Conservation (phyloP, 2,329 filamentous ascomycete species). For the Ophiocordyceps robertsii region DNA sequence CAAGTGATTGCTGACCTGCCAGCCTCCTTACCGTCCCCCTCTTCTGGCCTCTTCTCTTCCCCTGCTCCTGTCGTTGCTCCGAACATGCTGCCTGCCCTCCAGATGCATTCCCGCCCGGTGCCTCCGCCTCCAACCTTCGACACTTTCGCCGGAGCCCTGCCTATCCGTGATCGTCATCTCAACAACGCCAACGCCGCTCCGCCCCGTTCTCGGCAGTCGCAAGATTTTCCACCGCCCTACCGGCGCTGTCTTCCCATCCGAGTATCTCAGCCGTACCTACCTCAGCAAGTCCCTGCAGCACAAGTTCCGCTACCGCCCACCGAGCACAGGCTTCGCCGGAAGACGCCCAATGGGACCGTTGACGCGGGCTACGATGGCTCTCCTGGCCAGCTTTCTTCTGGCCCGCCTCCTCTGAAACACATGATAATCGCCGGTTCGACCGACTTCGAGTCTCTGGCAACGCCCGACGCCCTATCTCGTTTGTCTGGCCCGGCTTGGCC, state of each 20-base stretch:
- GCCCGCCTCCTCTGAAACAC: constrained; percentile 70
- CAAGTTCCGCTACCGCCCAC: constrained; percentile 9
- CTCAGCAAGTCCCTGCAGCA: constrained; percentile 7
- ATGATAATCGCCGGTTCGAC: constrained; percentile 51
- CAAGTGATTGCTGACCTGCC: constrained; percentile 19
- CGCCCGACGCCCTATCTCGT: too few species aligned
- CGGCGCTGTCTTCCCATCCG: constrained; percentile 18
- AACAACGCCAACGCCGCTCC: constrained; percentile 1
- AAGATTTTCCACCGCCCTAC: constrained; percentile 11
- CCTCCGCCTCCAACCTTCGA: constrained; percentile 27
- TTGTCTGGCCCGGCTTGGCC: too few species aligned
- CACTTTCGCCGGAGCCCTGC: constrained; percentile 12
- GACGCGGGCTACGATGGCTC: constrained; percentile 85
- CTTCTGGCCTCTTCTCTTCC: background rate
- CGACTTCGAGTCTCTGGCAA: too few species aligned
- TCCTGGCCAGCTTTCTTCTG: constrained; percentile 55
- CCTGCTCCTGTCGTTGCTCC: constrained; percentile 4
- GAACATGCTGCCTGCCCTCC: constrained; percentile 36
- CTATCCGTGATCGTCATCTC: constrained; percentile 5
- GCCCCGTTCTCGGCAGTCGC: constrained; percentile 12
- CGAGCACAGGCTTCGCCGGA: constrained; percentile 59
- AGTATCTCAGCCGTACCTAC: constrained; percentile 15
- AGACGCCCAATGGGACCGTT: constrained; percentile 88
- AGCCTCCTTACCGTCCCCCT: constrained; percentile 12
- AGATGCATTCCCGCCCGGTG: constrained; percentile 37